Evolutionary conservation across 345 rosid species (phyloP).

Genomic region (Dipteronia dyeriana): DNA sequence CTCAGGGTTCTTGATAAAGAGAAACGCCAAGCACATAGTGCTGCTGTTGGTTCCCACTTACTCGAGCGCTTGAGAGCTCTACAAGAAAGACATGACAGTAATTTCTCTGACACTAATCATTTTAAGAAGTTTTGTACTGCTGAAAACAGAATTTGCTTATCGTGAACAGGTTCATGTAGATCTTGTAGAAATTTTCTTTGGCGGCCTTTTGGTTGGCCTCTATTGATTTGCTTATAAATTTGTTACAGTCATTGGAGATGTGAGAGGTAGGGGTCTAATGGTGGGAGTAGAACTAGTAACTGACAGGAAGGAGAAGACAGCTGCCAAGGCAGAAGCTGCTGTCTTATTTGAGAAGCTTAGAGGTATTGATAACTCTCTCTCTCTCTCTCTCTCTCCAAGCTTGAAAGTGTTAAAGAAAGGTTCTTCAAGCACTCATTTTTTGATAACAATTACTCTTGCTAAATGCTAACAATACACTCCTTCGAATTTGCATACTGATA

Average conservation of each 20-base stretch:
- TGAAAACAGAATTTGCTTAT: no score
- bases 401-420: not conserved
- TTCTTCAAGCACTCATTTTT: not conserved
- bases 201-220: not conserved
- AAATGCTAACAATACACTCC: not conserved
- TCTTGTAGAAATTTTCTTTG: not conserved
- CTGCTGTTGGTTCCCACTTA: constrained; percentile 74
- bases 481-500: not conserved
- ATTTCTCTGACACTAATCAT: constrained; percentile 26
- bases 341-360: constrained; percentile 77
- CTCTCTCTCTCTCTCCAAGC: not conserved
- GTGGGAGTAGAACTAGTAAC: constrained; percentile 81
- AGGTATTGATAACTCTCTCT: constrained; percentile 44
- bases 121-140: not conserved
- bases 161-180: not conserved
- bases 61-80: constrained; percentile 65
- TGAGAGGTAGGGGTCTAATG: constrained; percentile 93
- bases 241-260: constrained; percentile 81
- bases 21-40: constrained; percentile 84
- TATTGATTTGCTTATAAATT: not conserved
- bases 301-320: constrained; percentile 77
- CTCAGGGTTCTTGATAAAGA: constrained; percentile 88
- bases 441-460: not conserved
- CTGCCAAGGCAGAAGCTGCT: constrained; percentile 82
- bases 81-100: constrained; percentile 76